Evolutionary conservation across 169 alveolate species (phyloP), one percentile per base, ranked within the genome.

Genomic region (Cryptosporidium xiaoi): DNA sequence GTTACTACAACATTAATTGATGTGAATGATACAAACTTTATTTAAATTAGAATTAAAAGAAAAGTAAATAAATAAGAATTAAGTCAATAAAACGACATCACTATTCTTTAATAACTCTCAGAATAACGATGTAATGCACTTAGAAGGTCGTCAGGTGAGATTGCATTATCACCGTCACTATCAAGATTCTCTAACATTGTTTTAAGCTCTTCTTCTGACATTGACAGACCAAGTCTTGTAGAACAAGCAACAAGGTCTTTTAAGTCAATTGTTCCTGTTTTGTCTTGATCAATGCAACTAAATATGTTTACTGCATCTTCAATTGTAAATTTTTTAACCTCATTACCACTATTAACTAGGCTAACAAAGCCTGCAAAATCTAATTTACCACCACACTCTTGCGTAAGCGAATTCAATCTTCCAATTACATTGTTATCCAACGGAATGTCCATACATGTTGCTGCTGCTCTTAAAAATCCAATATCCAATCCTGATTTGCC

Each of bases 151-250:
- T 93, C 96, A 13, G 91, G 91, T 12, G 92, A 71, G 64, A 93
- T 91, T 34, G 90, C 92, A 31, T 94, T 93, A 77, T 93, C 96
- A 31, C 94, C 94, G 65, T 93, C 93, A 33, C 91, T 66, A 67
- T 93, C 96, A 56, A 94, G 93, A 82, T 92, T 90, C 62, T 82
- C 92, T 64, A 93, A 65, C 94, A 93, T 93, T 66, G 93, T 93
- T 71, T 93, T 82, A 16, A 93, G 83, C 71, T 93, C 96, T 48
- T 93, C 96, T 51, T 93, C 94, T 66, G 93, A 83, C 93, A 90
- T 90, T 1, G 92, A 90, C 51, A 92, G 93, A 48, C 94, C 94
- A 10, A 93, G 83, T 58, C 92, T 92, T 71, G 93, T 83, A 33
- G 94, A 91, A 51, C 87, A 77, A 12, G 87, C 69, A 18, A 48